Conservation (phyloP, 306 rosid genomes). For the Trifolium subterraneum region DNA sequence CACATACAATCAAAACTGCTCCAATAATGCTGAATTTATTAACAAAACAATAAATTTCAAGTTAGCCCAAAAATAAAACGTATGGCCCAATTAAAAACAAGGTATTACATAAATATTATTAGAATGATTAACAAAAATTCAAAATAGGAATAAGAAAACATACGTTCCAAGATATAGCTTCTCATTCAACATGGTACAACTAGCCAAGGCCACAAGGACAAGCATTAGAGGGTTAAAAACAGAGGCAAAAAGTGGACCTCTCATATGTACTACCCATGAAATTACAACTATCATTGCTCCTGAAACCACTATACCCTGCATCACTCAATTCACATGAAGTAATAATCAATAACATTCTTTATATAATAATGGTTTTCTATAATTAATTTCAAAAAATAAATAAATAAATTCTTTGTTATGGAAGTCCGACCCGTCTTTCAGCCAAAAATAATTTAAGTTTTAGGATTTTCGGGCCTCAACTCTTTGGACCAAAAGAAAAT, state of each 20-base stretch:
- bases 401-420: too few relatives aligned
- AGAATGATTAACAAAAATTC: neutral
- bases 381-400: too few relatives aligned
- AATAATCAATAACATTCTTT: too few relatives aligned
- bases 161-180: constrained; percentile 48
- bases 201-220: constrained; percentile 45
- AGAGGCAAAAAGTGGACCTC: constrained; percentile 56
- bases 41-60: neutral
- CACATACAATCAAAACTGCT: constrained; percentile 49
- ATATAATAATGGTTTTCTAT: too few relatives aligned
- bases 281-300: constrained; percentile 40
- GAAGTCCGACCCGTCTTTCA: too few relatives aligned
- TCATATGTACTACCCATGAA: constrained; percentile 46
- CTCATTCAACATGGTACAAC: constrained; percentile 49
- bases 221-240: constrained; percentile 52
- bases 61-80: neutral
- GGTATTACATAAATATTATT: too few relatives aligned
- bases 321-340: neutral
- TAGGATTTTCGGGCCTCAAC: too few relatives aligned
- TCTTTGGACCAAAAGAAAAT: too few relatives aligned
- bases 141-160: neutral
- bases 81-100: too few relatives aligned
- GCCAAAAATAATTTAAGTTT: too few relatives aligned
- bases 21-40: constrained; percentile 50
- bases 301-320: constrained; percentile 50